These are phyloP conservation scores for Hypoxylon subgilvum DNA, from an alignment of 495 filamentous ascomycete genomes.

Conservation along the genomic window DNA sequence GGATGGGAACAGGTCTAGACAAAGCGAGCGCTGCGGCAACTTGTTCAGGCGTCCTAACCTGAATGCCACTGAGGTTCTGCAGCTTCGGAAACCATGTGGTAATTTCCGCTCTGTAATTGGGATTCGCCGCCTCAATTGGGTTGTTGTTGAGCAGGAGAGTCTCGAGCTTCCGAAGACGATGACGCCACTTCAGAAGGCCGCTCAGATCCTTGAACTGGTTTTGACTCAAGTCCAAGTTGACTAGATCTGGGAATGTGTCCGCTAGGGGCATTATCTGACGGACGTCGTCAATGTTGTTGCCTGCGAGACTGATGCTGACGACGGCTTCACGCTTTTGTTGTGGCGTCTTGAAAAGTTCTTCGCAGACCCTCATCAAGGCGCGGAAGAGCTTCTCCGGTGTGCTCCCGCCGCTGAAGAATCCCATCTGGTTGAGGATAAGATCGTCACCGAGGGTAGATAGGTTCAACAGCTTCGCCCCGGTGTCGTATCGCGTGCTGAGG, in stretches of 20 bases:
- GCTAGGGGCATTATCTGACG: constrained; percentile 72
- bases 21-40: constrained; percentile 54
- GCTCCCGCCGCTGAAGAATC: constrained; percentile 72
- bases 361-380: constrained; percentile 81
- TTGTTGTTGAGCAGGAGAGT: constrained; percentile 79
- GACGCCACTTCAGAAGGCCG: constrained; percentile 73
- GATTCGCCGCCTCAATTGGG: constrained; percentile 67
- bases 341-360: constrained; percentile 68
- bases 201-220: constrained; percentile 76
- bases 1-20: constrained; percentile 63
- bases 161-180: constrained; percentile 76
- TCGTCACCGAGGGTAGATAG: constrained; percentile 77
- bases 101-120: constrained; percentile 71
- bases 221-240: constrained; percentile 82
- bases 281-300: constrained; percentile 76
- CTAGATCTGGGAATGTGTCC: constrained; percentile 76
- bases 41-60: constrained; percentile 74
- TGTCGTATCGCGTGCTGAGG: constrained; percentile 74
- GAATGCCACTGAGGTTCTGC: constrained; percentile 69
- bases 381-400: constrained; percentile 88
- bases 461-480: constrained; percentile 73
- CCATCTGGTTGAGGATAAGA: constrained; percentile 67
- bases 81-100: constrained; percentile 82
- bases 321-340: constrained; percentile 74
- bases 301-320: constrained; percentile 74